Evolutionary conservation across 2,329 filamentous ascomycete species (phyloP).

Genomic region (Claviceps sorghi): DNA sequence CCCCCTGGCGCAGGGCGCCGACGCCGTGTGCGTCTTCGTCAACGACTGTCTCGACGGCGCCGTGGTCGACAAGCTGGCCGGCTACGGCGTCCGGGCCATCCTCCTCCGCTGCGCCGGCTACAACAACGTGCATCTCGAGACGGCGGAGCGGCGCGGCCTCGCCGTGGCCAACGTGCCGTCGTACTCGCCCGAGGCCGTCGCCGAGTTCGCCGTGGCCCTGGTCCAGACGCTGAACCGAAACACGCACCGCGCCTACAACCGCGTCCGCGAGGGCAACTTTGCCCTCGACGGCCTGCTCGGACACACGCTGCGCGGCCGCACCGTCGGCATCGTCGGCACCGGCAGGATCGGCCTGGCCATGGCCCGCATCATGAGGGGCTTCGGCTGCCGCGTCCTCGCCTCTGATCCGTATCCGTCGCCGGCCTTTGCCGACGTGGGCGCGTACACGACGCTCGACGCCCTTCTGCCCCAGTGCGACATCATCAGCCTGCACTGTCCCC

Average conservation of each 20-base stretch:
- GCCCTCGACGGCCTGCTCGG: conserved; percentile 49
- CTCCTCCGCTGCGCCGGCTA: conserved; percentile 54
- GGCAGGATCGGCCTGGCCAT: conserved; percentile 51
- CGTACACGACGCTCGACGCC: conserved; percentile 37
- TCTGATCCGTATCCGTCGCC: conserved; percentile 40
- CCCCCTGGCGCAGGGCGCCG: conserved; percentile 33
- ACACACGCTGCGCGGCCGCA: conserved; percentile 46
- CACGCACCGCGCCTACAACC: conserved; percentile 53
- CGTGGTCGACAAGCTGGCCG: conserved; percentile 36
- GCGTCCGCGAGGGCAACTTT: conserved; percentile 55
- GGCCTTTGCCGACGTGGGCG: conserved; percentile 34
- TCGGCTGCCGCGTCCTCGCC: conserved; percentile 48
- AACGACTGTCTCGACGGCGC: conserved; percentile 42
- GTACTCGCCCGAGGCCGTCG: conserved; percentile 55
- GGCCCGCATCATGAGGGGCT: conserved; percentile 47
- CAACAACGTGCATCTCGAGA: conserved; percentile 49
- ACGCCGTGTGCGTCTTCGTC: conserved; percentile 53
- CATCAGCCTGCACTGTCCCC: conserved; percentile 51
- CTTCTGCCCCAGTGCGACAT: conserved; percentile 44
- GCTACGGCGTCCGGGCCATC: conserved; percentile 38
- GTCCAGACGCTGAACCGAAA: conserved; percentile 54
- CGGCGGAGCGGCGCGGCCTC: conserved; percentile 38
- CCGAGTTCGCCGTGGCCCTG: conserved; percentile 54
- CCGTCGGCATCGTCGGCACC: conserved; percentile 50
- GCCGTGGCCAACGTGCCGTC: conserved; percentile 52